A percentile compares a stretch with the other conserved stretches of the same genome.
phyloP scores from a whole-genome alignment of 1,284 basidiomycete genomes.

The Cryptococcus hybrid region DNA sequence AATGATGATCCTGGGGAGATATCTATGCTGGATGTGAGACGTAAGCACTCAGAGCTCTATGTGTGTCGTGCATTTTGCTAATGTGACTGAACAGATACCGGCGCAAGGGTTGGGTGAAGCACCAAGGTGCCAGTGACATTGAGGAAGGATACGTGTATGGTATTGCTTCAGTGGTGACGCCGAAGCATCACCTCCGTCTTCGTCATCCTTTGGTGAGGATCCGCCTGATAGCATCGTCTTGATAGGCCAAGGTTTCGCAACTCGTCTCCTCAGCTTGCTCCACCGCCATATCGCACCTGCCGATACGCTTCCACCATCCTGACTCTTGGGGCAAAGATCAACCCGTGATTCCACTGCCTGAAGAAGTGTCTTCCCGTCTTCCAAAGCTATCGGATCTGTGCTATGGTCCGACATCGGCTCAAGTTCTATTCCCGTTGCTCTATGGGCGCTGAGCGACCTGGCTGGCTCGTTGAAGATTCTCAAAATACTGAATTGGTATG shows the following conservation, averaged over 20 bases:
- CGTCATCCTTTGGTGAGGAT: neutral
- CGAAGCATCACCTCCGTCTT: slow-evolving; percentile 19
- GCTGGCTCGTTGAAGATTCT: slow-evolving; percentile 14
- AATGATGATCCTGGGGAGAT: slow-evolving; percentile 14
- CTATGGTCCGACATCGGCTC: slow-evolving; percentile 32
- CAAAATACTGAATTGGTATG: slow-evolving; percentile 16
- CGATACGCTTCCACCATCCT: slow-evolving; percentile 1
- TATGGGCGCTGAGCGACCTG: slow-evolving; percentile 11
- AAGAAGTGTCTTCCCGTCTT: neutral
- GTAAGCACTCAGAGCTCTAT: slow-evolving; percentile 9
- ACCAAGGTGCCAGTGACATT: slow-evolving; percentile 12
- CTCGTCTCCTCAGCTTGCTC: slow-evolving; percentile 20
- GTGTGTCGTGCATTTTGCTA: too few relatives aligned
- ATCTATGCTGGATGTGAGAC: slow-evolving; percentile 29
- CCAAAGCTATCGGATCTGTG: slow-evolving; percentile 19
- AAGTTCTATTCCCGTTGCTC: slow-evolving; percentile 27
- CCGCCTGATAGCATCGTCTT: neutral
- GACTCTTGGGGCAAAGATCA: slow-evolving; percentile 12
- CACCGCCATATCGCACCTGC: neutral
- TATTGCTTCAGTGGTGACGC: slow-evolving; percentile 31
- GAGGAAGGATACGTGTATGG: slow-evolving; percentile 18
- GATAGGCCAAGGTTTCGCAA: slow-evolving; percentile 27
- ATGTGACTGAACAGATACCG: slow-evolving; percentile 12
- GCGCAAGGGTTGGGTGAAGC: slow-evolving; percentile 16
- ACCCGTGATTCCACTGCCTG: slow-evolving; percentile 7